A percentile compares a stretch with the other conserved stretches of the same genome.
phyloP scores from a whole-genome alignment of 345 rosid genomes.

The Citrus unshiu region DNA sequence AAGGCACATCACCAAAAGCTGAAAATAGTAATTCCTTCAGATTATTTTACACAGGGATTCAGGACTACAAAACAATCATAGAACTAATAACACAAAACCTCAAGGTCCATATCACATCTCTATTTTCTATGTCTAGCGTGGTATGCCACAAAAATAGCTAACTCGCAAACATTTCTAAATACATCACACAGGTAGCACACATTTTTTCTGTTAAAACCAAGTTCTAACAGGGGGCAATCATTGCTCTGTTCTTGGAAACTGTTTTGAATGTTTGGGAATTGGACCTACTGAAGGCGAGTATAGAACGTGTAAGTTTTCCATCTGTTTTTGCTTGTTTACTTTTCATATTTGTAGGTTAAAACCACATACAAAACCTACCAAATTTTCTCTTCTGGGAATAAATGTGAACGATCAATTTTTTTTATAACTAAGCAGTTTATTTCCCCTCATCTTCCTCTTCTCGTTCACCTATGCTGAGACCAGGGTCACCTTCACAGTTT shows the following conservation, averaged over 20 bases:
- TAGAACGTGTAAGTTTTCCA: not conserved
- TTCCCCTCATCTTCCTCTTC: not conserved
- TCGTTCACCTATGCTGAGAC: not conserved
- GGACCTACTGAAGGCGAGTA: not conserved
- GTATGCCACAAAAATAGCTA: not conserved
- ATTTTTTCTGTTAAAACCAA: not conserved
- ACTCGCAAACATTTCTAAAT: not conserved
- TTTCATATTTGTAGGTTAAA: not conserved
- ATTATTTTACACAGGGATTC: not conserved
- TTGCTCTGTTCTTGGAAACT: not conserved
- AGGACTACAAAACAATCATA: not conserved
- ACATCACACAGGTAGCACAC: not conserved
- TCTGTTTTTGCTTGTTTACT: not conserved
- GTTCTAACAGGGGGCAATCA: not conserved
- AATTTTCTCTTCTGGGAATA: not conserved
- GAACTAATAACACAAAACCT: not conserved
- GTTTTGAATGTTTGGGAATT: not conserved
- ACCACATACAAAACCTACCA: not conserved
- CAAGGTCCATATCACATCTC: not conserved
- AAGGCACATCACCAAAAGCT: constrained; percentile 1
- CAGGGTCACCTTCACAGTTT: not conserved
- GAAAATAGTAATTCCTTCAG: not conserved
- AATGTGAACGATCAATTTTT: not conserved
- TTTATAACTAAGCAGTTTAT: not conserved
- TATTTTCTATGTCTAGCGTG: not conserved